Evolutionary conservation across 177 flowering plant genomes (phyloP).

Genomic region (Telopea speciosissima): DNA sequence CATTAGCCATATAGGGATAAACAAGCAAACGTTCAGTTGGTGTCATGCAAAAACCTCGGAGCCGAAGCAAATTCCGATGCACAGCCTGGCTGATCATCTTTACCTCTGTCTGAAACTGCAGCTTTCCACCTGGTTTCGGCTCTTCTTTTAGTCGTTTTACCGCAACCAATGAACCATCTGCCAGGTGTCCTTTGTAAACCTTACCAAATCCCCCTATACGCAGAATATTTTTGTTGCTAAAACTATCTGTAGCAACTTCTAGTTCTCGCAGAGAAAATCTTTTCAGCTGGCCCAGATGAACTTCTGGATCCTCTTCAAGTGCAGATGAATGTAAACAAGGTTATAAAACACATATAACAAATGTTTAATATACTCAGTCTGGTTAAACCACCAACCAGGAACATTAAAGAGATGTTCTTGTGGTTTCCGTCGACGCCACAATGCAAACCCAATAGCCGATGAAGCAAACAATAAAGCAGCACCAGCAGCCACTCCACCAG

Average conservation of each 20-base stretch:
- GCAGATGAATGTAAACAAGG: slow-evolving; percentile 15
- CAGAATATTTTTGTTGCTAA: slow-evolving; percentile 60
- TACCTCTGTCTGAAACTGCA: slow-evolving; percentile 16
- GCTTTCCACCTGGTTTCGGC: slow-evolving; percentile 11
- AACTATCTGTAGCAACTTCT: slow-evolving; percentile 65
- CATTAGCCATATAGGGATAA: slow-evolving; percentile 14
- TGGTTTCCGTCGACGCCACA: slow-evolving; percentile 60
- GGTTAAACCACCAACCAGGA: slow-evolving; percentile 53
- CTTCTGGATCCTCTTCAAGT: slow-evolving; percentile 86
- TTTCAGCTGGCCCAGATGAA: slow-evolving; percentile 79
- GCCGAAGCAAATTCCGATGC: slow-evolving; percentile 13
- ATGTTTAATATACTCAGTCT: background rate
- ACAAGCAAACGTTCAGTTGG: slow-evolving; percentile 15
- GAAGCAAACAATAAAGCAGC: slow-evolving; percentile 89
- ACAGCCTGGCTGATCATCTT: slow-evolving; percentile 13
- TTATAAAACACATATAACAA: background rate
- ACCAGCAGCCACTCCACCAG: slow-evolving; percentile 95
- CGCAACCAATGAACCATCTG: slow-evolving; percentile 38
- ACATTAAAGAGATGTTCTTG: slow-evolving; percentile 87
- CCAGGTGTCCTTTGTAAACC: slow-evolving; percentile 72
- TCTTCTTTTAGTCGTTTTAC: slow-evolving; percentile 8
- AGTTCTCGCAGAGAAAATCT: slow-evolving; percentile 70
- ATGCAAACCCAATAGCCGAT: slow-evolving; percentile 81
- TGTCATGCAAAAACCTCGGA: slow-evolving; percentile 16
- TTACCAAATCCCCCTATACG: slow-evolving; percentile 86